These are phyloP conservation scores for Xylaria sp. DNA, from an alignment of 495 filamentous ascomycete species.

Conservation along the genomic window DNA sequence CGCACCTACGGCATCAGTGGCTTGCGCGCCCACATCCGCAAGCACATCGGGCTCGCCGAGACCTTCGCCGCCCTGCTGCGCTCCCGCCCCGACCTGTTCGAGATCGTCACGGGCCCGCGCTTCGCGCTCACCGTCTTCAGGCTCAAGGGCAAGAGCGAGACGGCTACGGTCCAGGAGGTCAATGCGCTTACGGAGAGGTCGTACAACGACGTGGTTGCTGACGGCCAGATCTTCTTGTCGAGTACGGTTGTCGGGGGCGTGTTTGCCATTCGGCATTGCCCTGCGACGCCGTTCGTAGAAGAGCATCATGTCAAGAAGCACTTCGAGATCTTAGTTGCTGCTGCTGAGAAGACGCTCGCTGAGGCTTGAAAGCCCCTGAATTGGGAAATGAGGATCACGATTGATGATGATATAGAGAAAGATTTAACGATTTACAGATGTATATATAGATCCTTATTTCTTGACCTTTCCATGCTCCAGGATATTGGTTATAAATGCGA, in stretches of 20 bases:
- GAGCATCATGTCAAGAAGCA: slow-evolving; percentile 74
- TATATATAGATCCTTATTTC: slow-evolving; percentile 16
- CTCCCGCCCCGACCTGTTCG: slow-evolving; percentile 73
- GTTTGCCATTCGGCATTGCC: slow-evolving; percentile 84
- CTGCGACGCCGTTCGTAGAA: slow-evolving; percentile 67
- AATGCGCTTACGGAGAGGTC: slow-evolving; percentile 78
- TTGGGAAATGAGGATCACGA: background rate
- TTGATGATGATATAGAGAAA: slow-evolving; percentile 2
- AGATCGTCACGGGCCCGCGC: slow-evolving; percentile 73
- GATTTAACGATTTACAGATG: slow-evolving; percentile 6
- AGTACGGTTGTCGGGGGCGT: slow-evolving; percentile 75
- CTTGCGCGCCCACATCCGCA: slow-evolving; percentile 74
- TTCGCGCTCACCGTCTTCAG: slow-evolving; percentile 85
- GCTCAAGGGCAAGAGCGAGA: slow-evolving; percentile 40
- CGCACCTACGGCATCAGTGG: slow-evolving; percentile 84
- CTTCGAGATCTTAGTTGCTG: slow-evolving; percentile 78
- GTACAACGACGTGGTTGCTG: slow-evolving; percentile 76
- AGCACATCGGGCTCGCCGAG: slow-evolving; percentile 71
- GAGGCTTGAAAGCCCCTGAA: slow-evolving; percentile 24
- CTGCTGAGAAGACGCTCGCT: slow-evolving; percentile 65
- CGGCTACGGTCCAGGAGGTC: slow-evolving; percentile 38
- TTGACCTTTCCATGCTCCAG: slow-evolving; percentile 1
- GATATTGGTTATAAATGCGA: background rate
- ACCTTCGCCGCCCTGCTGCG: slow-evolving; percentile 66
- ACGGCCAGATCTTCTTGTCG: slow-evolving; percentile 85